phyloP scores from a whole-genome alignment of 345 rosid species.

The Eucalyptus pauciflora region DNA sequence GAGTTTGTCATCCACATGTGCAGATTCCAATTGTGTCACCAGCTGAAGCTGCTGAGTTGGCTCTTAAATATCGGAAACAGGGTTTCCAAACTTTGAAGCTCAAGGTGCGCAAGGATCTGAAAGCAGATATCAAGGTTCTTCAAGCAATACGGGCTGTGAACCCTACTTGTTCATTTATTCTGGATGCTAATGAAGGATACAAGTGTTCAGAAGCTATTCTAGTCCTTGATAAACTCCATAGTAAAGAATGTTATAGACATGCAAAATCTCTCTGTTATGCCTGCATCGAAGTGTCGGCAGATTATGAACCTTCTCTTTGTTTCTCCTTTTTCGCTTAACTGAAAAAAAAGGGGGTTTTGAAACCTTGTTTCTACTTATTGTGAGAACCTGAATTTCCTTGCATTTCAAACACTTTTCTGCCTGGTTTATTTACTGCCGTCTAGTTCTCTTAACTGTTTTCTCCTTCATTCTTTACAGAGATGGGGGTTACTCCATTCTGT shows the following conservation, averaged over 20 bases:
- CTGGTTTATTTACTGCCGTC: background rate
- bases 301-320: background rate
- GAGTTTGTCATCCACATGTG: background rate
- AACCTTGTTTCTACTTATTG: background rate
- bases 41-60: conserved; percentile 67
- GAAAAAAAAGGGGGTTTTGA: background rate
- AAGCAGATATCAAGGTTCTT: conserved; percentile 63
- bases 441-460: background rate
- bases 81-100: conserved; percentile 84
- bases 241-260: conserved; percentile 12
- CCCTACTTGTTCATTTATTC: conserved; percentile 64
- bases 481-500: conserved; percentile 79
- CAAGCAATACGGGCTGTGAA: conserved; percentile 67
- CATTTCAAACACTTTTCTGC: background rate
- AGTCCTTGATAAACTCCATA: conserved; percentile 64
- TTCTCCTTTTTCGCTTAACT: background rate
- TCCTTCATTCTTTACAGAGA: conserved; percentile 18
- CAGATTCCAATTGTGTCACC: conserved; percentile 94
- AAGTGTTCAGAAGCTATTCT: conserved; percentile 57
- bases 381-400: background rate
- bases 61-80: conserved; percentile 46
- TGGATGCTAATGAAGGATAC: conserved; percentile 97
- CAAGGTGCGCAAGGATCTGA: conserved; percentile 73
- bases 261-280: background rate
- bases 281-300: background rate